Conservation (phyloP, 305 asterid genomes). For the Lippia alba region DNA sequence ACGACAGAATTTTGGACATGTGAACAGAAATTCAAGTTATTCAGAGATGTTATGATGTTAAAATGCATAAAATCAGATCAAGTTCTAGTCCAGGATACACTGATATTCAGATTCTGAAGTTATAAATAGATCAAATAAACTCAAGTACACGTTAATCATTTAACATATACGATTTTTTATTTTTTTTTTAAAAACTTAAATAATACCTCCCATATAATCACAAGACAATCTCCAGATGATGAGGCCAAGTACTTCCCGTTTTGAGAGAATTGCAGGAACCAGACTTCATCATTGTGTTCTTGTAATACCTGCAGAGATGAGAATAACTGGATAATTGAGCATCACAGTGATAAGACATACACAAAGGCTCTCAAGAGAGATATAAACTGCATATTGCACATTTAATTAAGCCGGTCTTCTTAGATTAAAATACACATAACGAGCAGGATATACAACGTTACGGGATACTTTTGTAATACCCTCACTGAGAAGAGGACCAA, state of each 20-base stretch:
- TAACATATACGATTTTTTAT: not conserved
- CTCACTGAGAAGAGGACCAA: not conserved
- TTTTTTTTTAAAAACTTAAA: too few species aligned
- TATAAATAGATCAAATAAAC: slow-evolving; percentile 4
- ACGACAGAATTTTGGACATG: not conserved
- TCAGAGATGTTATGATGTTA: not conserved
- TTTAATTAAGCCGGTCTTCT: not conserved
- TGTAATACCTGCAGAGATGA: slow-evolving; percentile 55
- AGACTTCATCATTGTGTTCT: slow-evolving; percentile 75
- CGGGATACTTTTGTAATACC: not conserved
- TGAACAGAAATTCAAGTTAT: not conserved
- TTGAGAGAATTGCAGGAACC: slow-evolving; percentile 80
- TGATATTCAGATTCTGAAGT: not conserved
- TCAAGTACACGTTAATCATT: slow-evolving; percentile 10
- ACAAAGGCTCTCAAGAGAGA: not conserved
- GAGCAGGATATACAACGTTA: not conserved
- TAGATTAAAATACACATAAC: not conserved
- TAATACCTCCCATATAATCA: slow-evolving; percentile 81
- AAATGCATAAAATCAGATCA: slow-evolving; percentile 8
- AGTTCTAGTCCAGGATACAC: slow-evolving; percentile 9
- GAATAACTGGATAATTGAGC: slow-evolving; percentile 26
- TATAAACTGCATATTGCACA: not conserved
- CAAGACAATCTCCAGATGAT: slow-evolving; percentile 65
- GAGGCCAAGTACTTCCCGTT: slow-evolving; percentile 79
- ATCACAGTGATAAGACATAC: slow-evolving; percentile 22